Evolutionary conservation across 2,329 filamentous ascomycete genomes (phyloP), one percentile per base, ranked within the genome.

Genomic region (Exophiala xenobiotica): DNA sequence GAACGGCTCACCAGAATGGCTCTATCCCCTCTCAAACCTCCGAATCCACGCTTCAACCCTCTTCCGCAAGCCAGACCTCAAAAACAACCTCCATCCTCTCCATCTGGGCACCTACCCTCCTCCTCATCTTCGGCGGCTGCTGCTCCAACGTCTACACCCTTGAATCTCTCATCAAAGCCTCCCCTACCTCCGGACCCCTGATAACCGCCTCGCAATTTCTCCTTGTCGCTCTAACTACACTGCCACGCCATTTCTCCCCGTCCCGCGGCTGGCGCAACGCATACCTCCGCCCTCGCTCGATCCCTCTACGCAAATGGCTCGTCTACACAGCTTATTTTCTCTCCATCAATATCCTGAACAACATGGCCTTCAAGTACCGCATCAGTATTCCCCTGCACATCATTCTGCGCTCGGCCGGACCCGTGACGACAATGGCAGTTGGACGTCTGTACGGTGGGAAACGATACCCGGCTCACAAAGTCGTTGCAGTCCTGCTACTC

Each of bases 301-400:
- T 97, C 3, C 93, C 93, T 0, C 75, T 97, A 48, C 78, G 79
- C 41, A 87, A 89, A 66, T 97, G 93, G 91, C 67, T 88, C 43
- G 77, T 92, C 64, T 96, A 95, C 66, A 96, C 96, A 35, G 75
- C 87, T 3, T 81, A 96, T 61, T 97, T 97, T 72, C 93, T 95
- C 68, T 81, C 81, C 56, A 93, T 99, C 71, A 99, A 97, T 64
- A 83, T 97, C 51, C 74, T 99, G 65, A 99, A 99, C 73, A 99
- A 99, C 64, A 92, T 92, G 76, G 93, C 92, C 5, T 99, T 99
- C 69, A 91, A 90, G 57, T 99, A 96, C 73, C 85, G 90, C 62
- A 97, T 99, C 50, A 96, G 90, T 5, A 90, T 99, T 0, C 93
- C 93, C 1, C 84, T 99, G 42, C 93, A 99, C 67, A 99, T 99